Base-by-base conservation (phyloP, 352 stramenopile species). In the Phytopythium vexans region DNA sequence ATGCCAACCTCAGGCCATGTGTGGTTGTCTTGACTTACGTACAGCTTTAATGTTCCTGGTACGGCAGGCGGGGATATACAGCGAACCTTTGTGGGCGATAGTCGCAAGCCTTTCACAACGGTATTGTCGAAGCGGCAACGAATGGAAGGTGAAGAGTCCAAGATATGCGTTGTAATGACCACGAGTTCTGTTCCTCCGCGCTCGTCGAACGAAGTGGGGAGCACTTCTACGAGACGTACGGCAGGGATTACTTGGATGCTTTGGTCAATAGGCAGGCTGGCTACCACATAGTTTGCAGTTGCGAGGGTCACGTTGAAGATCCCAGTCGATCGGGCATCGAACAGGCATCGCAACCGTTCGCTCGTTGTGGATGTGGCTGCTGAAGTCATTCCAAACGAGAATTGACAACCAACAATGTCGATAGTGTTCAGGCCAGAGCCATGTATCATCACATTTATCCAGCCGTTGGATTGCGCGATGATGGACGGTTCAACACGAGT, bases 121-220 rank as follows among this genome's bases (percentile, higher is more conserved):
- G 8, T 44, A 31, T 44, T 52, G 8, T 59, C 69, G 69, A 85
- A 83, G 14, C 58, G 53, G 50, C 74, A 86, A 4, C 58, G 58
- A 44, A 78, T 21, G 3, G 62, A 63, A 35, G 63, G 60, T 31
- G 55, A 47, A 42, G 44, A 41, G 8, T 37, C 36, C 31, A 44
- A 45, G 6, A 78, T 35, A 40, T 76, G 73, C 15, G 57, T 31
- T 8, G 62, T 54, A 12, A 56, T 56, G 12, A 88, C 56, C 41
- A 83, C 39, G 16, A 70, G 36, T 16, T 70, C 58, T 0, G 43
- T 54, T 39, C 78, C 78, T 21, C 78, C 78, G 11, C 56, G 50
- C 16, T 89, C 74, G 47, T 82, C 72, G 49, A 89, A 75, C 8
- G 54, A 37, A 21, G 31, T 12, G 33, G 72, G 70, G 8, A 55